Conservation (phyloP, 345 rosid species). For the Barbarea vulgaris region DNA sequence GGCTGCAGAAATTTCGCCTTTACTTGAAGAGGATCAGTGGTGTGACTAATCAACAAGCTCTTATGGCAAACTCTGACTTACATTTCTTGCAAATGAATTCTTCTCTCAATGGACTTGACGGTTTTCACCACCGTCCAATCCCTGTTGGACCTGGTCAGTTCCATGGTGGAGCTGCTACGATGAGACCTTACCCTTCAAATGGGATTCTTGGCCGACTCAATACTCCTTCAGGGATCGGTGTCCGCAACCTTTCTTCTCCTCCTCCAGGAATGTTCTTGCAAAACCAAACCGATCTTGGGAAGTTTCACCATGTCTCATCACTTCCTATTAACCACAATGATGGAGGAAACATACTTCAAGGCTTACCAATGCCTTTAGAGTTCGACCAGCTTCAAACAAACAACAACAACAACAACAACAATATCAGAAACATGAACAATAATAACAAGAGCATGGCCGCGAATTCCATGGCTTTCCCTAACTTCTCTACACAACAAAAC, state of each 20-base stretch:
- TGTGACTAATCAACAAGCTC: slow-evolving; percentile 67
- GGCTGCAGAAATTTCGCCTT: slow-evolving; percentile 75
- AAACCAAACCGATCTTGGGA: slow-evolving; percentile 41
- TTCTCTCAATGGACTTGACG: slow-evolving; percentile 55
- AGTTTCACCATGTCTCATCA: slow-evolving; percentile 52
- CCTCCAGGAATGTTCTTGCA: slow-evolving; percentile 59
- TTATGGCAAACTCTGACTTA: slow-evolving; percentile 60
- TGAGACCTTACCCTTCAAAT: slow-evolving; percentile 56
- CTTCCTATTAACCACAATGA: slow-evolving; percentile 44
- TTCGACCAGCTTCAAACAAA: slow-evolving; percentile 62
- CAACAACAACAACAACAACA: slow-evolving; percentile 46
- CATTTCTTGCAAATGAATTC: slow-evolving; percentile 63
- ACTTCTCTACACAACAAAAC: slow-evolving; percentile 35
- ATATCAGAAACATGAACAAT: slow-evolving; percentile 41
- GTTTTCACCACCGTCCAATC: slow-evolving; percentile 52
- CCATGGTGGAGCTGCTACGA: slow-evolving; percentile 46
- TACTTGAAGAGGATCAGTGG: slow-evolving; percentile 73
- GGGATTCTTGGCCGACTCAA: slow-evolving; percentile 74
- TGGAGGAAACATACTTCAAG: slow-evolving; percentile 62
- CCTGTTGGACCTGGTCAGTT: slow-evolving; percentile 52
- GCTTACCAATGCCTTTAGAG: slow-evolving; percentile 69
- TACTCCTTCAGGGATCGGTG: slow-evolving; percentile 63
- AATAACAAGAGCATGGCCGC: slow-evolving; percentile 17
- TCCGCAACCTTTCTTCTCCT: slow-evolving; percentile 54
- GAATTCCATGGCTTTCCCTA: slow-evolving; percentile 26